Base-by-base conservation (phyloP, 2,329 filamentous ascomycete species). In the Colletotrichum sp. region DNA sequence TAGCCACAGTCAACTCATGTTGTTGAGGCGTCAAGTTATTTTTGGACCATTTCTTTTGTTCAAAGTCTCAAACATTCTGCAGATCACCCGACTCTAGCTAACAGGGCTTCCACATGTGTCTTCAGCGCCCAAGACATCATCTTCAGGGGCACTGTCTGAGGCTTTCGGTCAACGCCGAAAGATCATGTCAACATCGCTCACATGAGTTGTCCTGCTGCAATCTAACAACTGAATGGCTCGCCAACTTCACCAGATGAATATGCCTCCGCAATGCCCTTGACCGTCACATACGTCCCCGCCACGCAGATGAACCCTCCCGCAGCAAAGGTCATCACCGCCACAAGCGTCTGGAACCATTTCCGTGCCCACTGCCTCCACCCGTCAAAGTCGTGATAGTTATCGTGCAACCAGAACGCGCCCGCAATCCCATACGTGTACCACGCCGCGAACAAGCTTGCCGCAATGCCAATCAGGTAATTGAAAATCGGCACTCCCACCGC, bases 361-460 rank as follows among this genome's bases (percentile, higher is more conserved):
- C 80, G 80, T 13, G 79, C 79, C 86, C 86, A 88, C 5, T 81
- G 83, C 36, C 76, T 76, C 68, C 82, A 81, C 1, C 87, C 85
- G 34, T 84, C 84, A 15, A 84, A 83, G 75, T 84, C 84, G 74
- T 89, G 83, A 71, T 88, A 89, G 2, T 83, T 81, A 69, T 90
- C 88, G 78, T 89, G 86, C 16, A 90, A 81, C 88, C 88, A 90
- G 76, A 90, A 90, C 12, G 86, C 86, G 6, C 88, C 89, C 2
- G 88, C 88, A 57, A 90, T 84, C 2, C 89, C 89, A 77, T 89
- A 90, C 4, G 88, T 90, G 75, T 88, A 90, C 89, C 89, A 91
- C 2, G 86, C 84, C 3, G 89, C 89, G 75, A 91, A 91, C 10
- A 90, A 80, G 7, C 85, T 85, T 0, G 88, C 87, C 24, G 87